A percentile compares a stretch with the other conserved stretches of the same genome.
phyloP scores from a whole-genome alignment of 495 filamentous ascomycete species.

The Lophium mytilinum region DNA sequence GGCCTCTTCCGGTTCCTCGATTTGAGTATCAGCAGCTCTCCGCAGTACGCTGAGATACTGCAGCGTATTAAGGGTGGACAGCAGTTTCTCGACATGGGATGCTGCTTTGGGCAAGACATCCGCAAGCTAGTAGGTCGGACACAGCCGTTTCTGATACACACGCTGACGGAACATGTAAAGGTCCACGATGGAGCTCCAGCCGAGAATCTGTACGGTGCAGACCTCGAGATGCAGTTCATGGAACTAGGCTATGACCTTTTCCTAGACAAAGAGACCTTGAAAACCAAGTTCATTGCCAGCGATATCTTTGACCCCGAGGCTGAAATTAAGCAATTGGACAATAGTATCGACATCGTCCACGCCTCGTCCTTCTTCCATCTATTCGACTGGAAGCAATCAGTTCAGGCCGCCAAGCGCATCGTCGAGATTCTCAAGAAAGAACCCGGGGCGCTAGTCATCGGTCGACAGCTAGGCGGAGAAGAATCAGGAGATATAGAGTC shows the following conservation, averaged over 20 bases:
- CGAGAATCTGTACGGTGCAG: constrained; percentile 23
- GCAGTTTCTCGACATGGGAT: constrained; percentile 18
- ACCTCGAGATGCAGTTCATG: constrained; percentile 19
- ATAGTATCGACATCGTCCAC: constrained; percentile 17
- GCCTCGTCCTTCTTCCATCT: constrained; percentile 22
- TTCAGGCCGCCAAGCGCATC: constrained; percentile 5
- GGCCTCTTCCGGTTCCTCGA: constrained; percentile 15
- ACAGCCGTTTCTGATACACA: too few species aligned
- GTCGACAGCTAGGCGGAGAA: constrained; percentile 13
- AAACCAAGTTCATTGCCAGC: constrained; percentile 17
- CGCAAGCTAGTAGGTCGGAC: constrained; percentile 6
- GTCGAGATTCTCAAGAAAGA: constrained; percentile 9
- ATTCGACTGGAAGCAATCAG: constrained; percentile 7
- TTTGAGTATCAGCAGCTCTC: constrained; percentile 2
- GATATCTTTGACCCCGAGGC: constrained; percentile 14
- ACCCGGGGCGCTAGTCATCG: constrained; percentile 11
- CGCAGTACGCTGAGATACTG: constrained; percentile 11
- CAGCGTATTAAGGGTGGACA: constrained; percentile 17
- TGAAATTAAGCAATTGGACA: constrained; percentile 10
- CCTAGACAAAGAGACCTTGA: constrained; percentile 13
- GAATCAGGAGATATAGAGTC: background rate
- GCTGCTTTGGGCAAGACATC: constrained; percentile 23
- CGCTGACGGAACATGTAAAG: background rate
- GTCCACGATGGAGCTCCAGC: constrained; percentile 19
- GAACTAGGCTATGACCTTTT: constrained; percentile 23